These are phyloP conservation scores for Conticribra guillardii DNA, from an alignment of 108 stramenopile species.

Conservation along the genomic window DNA sequence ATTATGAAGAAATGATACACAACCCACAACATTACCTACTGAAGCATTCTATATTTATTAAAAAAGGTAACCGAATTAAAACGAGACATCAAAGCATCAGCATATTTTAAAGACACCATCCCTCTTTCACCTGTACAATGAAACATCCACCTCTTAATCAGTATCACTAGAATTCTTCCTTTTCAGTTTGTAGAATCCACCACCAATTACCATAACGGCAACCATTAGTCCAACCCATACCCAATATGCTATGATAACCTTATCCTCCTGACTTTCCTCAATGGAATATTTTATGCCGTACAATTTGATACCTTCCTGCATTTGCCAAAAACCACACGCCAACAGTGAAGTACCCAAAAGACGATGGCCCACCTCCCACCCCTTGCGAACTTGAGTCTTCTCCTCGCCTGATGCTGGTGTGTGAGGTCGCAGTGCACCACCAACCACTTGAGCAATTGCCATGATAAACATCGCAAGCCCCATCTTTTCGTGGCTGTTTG, in stretches of 20 bases:
- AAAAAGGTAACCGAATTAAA: too few species aligned
- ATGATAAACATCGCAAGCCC: conserved; percentile 52
- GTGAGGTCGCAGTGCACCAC: conserved; percentile 46
- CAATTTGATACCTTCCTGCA: conserved; percentile 27
- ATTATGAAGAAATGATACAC: too few species aligned
- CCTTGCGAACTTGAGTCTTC: conserved; percentile 22
- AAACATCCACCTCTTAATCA: too few species aligned
- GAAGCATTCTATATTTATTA: too few species aligned
- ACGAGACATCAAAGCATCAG: too few species aligned
- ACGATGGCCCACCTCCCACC: conserved; percentile 38
- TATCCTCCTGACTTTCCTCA: conserved; percentile 18
- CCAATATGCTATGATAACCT: conserved; percentile 34
- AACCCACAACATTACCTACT: too few species aligned
- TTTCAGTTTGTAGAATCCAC: conserved; percentile 4
- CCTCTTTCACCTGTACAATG: too few species aligned
- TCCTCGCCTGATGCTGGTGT: conserved; percentile 31
- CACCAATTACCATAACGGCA: conserved; percentile 14
- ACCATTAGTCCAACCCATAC: conserved; percentile 31
- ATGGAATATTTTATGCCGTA: conserved; percentile 20
- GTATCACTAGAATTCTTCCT: too few species aligned
- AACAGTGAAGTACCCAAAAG: conserved; percentile 17
- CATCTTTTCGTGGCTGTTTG: conserved; percentile 28
- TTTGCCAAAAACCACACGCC: conserved; percentile 46
- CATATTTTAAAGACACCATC: too few species aligned
- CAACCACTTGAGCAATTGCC: conserved; percentile 39